Evolutionary conservation across 2,329 filamentous ascomycete species (phyloP).

Genomic region (Fonsecaea multimorphosa): DNA sequence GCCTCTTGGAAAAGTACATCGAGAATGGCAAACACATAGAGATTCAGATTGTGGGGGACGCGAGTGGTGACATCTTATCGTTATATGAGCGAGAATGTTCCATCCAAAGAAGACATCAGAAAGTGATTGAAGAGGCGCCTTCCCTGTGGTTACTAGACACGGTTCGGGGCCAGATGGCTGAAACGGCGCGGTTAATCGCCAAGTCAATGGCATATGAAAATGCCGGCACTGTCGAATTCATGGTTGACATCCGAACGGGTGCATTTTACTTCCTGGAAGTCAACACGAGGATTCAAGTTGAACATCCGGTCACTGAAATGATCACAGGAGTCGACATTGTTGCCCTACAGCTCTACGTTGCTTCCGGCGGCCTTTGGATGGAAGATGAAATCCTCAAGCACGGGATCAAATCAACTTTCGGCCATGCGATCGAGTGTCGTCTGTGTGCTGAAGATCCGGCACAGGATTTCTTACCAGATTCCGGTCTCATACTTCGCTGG

Average conservation of each 20-base stretch:
- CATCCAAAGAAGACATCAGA: conserved; percentile 59
- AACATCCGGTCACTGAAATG: conserved; percentile 55
- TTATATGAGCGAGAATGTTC: conserved; percentile 59
- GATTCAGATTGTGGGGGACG: conserved; percentile 58
- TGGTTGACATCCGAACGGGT: conserved; percentile 48
- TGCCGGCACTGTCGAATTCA: conserved; percentile 56
- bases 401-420: conserved; percentile 39
- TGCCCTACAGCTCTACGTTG: conserved; percentile 46
- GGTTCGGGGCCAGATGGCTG: conserved; percentile 46
- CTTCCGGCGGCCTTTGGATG: conserved; percentile 43
- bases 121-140: conserved; percentile 58
- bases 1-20: conserved; percentile 54
- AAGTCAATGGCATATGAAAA: conserved; percentile 48
- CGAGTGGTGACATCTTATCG: conserved; percentile 49
- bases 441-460: conserved; percentile 53
- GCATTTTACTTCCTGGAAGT: conserved; percentile 58
- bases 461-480: conserved; percentile 47
- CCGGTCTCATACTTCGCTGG: conserved; percentile 48
- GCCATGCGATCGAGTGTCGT: conserved; percentile 54
- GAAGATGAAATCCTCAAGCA: conserved; percentile 37
- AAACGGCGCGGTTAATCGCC: conserved; percentile 47
- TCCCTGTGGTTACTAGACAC: conserved; percentile 44
- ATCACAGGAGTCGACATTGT: conserved; percentile 50
- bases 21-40: conserved; percentile 55
- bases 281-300: conserved; percentile 58